These are phyloP conservation scores for Schizochytrium sp. DNA, from an alignment of 108 stramenopile species.

Conservation along the genomic window DNA sequence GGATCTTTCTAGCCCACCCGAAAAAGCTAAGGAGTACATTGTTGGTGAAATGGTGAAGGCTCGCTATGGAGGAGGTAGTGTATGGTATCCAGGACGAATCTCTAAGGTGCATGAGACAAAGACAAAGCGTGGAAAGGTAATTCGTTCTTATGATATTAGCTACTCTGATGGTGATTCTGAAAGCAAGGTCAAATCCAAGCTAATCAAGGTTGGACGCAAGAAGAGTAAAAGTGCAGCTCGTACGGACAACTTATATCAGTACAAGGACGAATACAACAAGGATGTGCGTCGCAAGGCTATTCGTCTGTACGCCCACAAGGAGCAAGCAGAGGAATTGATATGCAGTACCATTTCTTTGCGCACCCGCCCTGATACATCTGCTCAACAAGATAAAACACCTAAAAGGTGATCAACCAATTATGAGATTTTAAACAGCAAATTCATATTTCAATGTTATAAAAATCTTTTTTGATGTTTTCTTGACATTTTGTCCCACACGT, in stretches of 20 bases:
- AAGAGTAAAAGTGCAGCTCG: not conserved
- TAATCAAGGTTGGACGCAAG: not conserved
- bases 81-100: slow-evolving; percentile 25
- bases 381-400: too few relatives aligned
- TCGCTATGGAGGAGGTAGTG: not conserved
- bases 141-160: slow-evolving; percentile 20
- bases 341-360: not conserved
- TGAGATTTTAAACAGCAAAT: too few relatives aligned
- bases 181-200: not conserved
- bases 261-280: not conserved
- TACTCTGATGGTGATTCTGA: slow-evolving; percentile 39
- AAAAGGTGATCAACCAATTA: too few relatives aligned
- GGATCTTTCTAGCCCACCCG: slow-evolving; percentile 21
- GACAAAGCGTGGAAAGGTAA: not conserved
- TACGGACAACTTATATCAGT: not conserved
- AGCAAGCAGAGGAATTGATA: not conserved
- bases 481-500: too few relatives aligned
- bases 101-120: not conserved
- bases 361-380: not conserved
- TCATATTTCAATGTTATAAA: too few relatives aligned
- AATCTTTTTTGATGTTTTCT: too few relatives aligned
- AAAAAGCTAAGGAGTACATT: slow-evolving; percentile 56
- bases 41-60: slow-evolving; percentile 25
- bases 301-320: not conserved
- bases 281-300: slow-evolving; percentile 19